phyloP scores from a whole-genome alignment of 176 grass and related monocot genomes.

The Hordeum marinum region DNA sequence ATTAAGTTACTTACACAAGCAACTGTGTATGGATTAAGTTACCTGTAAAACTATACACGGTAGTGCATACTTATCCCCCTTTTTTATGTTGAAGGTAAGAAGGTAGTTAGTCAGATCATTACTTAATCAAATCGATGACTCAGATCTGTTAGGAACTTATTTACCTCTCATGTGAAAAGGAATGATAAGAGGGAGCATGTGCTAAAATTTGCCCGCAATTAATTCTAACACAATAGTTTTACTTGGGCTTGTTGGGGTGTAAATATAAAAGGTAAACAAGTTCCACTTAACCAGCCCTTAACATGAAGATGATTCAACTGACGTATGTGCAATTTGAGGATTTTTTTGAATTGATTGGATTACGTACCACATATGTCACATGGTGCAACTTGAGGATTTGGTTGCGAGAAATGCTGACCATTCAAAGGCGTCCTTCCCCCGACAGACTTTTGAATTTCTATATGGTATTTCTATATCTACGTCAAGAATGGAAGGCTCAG shows the following conservation, averaged over 20 bases:
- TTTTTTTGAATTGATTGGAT: too few species aligned
- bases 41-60: neutral
- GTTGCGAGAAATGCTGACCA: conserved; percentile 52
- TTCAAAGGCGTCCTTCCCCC: conserved; percentile 34
- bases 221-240: neutral
- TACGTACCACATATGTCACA: too few species aligned
- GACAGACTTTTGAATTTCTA: conserved; percentile 38
- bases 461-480: neutral
- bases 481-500: neutral
- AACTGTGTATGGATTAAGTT: neutral
- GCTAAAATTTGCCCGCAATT: neutral
- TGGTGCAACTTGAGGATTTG: conserved; percentile 53
- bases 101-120: too few species aligned
- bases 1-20: neutral
- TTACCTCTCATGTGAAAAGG: too few species aligned
- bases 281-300: neutral
- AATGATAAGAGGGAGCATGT: too few species aligned
- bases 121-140: too few species aligned
- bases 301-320: neutral
- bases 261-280: neutral
- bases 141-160: too few species aligned
- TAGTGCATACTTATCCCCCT: neutral
- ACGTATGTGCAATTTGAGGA: conserved; percentile 39
- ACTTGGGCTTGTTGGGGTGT: neutral
- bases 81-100: too few species aligned